These are phyloP conservation scores for Fusarium drepaniforme DNA, from an alignment of 2,329 filamentous ascomycete species.

Conservation along the genomic window DNA sequence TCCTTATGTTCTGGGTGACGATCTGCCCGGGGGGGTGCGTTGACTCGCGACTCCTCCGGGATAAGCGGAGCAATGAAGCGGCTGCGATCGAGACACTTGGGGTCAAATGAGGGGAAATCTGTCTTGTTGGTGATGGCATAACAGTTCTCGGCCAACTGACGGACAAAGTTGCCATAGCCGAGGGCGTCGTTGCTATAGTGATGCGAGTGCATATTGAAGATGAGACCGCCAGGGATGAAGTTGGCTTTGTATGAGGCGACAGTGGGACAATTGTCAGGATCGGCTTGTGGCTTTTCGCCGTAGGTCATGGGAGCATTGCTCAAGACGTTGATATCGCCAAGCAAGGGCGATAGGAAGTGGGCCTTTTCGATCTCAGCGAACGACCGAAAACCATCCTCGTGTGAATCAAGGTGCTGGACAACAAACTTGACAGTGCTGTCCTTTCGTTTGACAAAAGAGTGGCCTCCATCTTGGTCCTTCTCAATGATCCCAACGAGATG, in stretches of 20 bases:
- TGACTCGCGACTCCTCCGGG: slow-evolving; percentile 1
- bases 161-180: slow-evolving; percentile 51
- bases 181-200: slow-evolving; percentile 56
- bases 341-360: slow-evolving; percentile 48
- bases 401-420: slow-evolving; percentile 52
- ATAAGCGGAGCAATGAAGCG: slow-evolving; percentile 41
- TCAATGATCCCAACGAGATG: slow-evolving; percentile 57
- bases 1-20: slow-evolving; percentile 14
- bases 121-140: slow-evolving; percentile 47
- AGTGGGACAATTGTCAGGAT: slow-evolving; percentile 50
- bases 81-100: slow-evolving; percentile 49
- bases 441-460: slow-evolving; percentile 52
- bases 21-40: slow-evolving; percentile 10
- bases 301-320: slow-evolving; percentile 52
- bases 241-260: slow-evolving; percentile 54
- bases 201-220: slow-evolving; percentile 55
- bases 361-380: slow-evolving; percentile 52
- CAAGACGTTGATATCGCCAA: slow-evolving; percentile 51
- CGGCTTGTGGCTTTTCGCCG: slow-evolving; percentile 53
- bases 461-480: slow-evolving; percentile 49
- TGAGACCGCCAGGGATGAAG: slow-evolving; percentile 55
- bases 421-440: slow-evolving; percentile 50
- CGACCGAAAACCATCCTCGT: slow-evolving; percentile 50
- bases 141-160: slow-evolving; percentile 58
- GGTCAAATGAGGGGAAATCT: slow-evolving; percentile 50